Conservation (phyloP, 345 rosid genomes). For the Brassica nigra region DNA sequence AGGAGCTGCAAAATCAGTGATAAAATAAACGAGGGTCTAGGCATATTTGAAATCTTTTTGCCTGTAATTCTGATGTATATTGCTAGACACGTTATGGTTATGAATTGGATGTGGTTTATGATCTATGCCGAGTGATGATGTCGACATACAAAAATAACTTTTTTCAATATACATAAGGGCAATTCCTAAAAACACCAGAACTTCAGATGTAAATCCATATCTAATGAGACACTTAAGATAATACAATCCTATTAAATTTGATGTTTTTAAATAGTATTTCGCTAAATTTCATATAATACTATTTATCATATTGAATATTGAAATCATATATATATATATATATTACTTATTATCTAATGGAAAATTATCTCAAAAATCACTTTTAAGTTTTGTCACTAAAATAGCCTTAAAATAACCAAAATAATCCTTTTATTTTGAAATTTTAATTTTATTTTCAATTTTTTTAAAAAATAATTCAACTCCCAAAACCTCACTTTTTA, state of each 20-base stretch:
- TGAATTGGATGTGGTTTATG: neutral
- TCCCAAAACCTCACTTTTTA: no score
- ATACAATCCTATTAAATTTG: neutral
- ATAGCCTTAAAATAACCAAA: no score
- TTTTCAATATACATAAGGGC: neutral
- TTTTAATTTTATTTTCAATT: no score
- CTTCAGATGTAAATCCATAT: no score
- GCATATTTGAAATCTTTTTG: neutral
- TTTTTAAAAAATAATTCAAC: no score
- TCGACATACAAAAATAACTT: neutral
- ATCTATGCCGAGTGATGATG: conserved; percentile 9
- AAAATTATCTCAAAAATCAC: no score
- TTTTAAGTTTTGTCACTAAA: no score
- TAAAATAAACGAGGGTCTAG: conserved; percentile 17
- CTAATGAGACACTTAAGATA: neutral
- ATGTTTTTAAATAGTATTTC: no score
- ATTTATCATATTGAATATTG: neutral
- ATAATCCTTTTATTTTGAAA: no score
- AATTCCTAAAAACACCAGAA: neutral
- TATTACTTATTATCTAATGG: neutral
- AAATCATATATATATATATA: no score
- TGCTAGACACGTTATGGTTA: neutral
- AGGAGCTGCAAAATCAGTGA: conserved; percentile 19
- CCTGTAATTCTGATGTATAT: neutral
- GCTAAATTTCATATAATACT: neutral